A percentile compares a stretch with the other conserved stretches of the same genome.
phyloP scores from a whole-genome alignment of 2,329 filamentous ascomycete genomes.

The Paradendryphiella salina region DNA sequence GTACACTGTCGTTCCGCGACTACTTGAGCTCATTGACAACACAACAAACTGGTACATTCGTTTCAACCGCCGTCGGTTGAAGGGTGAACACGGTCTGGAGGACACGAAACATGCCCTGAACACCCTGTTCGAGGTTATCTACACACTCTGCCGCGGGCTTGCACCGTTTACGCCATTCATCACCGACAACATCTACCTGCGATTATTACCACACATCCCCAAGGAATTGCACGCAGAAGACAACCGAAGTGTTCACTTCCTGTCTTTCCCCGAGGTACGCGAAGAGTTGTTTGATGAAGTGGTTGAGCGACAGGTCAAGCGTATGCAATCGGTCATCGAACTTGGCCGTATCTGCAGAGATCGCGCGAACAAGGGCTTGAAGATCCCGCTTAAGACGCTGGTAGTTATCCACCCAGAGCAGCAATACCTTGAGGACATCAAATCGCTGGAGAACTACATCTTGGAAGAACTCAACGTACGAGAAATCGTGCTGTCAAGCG shows the following conservation, averaged over 20 bases:
- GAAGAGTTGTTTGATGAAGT: constrained; percentile 84
- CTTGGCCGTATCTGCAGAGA: constrained; percentile 85
- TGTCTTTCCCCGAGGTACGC: constrained; percentile 84
- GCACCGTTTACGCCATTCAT: constrained; percentile 96
- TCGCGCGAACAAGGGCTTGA: constrained; percentile 79
- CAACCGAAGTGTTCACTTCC: constrained; percentile 85
- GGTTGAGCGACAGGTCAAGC: constrained; percentile 81
- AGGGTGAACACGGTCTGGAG: constrained; percentile 82
- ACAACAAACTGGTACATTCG: constrained; percentile 99
- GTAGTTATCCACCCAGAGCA: constrained; percentile 84
- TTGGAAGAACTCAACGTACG: constrained; percentile 89
- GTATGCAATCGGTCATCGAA: constrained; percentile 97
- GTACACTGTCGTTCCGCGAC: constrained; percentile 87
- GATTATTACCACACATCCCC: constrained; percentile 80
- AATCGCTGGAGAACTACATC: constrained; percentile 84
- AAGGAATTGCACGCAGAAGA: constrained; percentile 70
- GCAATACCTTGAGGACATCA: constrained; percentile 83
- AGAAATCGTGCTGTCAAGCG: constrained; percentile 78
- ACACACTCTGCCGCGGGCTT: constrained; percentile 81
- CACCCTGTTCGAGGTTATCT: constrained; percentile 90
- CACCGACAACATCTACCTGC: constrained; percentile 89
- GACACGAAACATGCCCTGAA: constrained; percentile 92
- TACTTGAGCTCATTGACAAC: constrained; percentile 85
- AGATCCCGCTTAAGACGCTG: constrained; percentile 86
- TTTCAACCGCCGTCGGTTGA: constrained; percentile 87